These are phyloP conservation scores for Hortaea werneckii DNA, from an alignment of 2,329 filamentous ascomycete species.

Conservation along the genomic window DNA sequence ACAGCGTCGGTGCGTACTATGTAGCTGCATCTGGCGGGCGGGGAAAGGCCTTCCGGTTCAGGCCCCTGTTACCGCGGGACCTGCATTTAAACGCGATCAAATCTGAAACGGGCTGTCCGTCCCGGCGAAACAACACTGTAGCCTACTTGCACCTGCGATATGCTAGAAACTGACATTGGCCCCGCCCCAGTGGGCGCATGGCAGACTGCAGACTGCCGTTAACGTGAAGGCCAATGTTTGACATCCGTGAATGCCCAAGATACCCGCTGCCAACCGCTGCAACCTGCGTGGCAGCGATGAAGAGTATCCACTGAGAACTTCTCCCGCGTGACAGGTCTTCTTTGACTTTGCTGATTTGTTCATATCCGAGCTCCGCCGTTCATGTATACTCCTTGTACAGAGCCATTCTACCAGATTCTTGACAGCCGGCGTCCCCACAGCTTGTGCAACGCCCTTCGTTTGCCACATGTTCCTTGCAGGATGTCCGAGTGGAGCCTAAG, in stretches of 20 bases:
- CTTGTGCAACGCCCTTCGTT: slow-evolving; percentile 5
- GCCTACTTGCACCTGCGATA: neutral
- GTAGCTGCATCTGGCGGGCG: slow-evolving; percentile 2
- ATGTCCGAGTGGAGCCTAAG: no score
- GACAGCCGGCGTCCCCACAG: slow-evolving; percentile 1
- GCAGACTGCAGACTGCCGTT: neutral
- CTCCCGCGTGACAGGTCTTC: neutral
- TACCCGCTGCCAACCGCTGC: no score
- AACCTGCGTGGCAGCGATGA: no score
- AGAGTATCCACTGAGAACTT: no score
- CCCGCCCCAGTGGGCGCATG: neutral
- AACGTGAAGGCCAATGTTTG: neutral
- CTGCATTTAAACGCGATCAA: slow-evolving; percentile 2
- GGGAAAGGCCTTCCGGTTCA: slow-evolving; percentile 2
- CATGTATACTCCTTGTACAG: neutral
- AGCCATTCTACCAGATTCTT: neutral
- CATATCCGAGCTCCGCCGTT: no score
- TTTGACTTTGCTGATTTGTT: no score
- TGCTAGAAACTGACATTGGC: neutral
- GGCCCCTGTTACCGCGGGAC: slow-evolving; percentile 4
- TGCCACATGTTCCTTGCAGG: slow-evolving; percentile 6
- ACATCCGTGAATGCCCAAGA: no score
- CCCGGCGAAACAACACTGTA: slow-evolving; percentile 2
- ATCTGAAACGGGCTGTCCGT: slow-evolving; percentile 7
- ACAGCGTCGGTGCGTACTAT: neutral